Conservation (phyloP, 495 filamentous ascomycete genomes). For the Penicillium goetzii region DNA sequence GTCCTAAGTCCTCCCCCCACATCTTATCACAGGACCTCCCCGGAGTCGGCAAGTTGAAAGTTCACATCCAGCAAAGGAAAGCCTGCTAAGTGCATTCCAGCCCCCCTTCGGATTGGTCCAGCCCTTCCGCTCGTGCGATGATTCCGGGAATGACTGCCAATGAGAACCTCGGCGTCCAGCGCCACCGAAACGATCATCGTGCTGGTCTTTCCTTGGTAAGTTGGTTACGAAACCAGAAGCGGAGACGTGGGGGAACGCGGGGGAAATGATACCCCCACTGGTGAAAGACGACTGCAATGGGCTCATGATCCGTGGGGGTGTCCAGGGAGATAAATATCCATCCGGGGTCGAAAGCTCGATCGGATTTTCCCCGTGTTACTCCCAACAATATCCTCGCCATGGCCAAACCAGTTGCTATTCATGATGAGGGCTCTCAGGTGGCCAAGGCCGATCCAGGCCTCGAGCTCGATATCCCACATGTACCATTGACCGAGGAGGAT, state of each 20-base stretch:
- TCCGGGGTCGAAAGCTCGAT: neutral
- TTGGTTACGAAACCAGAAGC: neutral
- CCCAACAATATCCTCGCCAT: constrained; percentile 12
- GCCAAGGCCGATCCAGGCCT: constrained; percentile 10
- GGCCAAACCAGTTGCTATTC: constrained; percentile 24
- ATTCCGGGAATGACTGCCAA: constrained; percentile 2
- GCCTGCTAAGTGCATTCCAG: neutral
- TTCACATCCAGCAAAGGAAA: neutral
- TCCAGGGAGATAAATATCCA: constrained; percentile 8
- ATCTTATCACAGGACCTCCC: neutral
- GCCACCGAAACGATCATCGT: neutral
- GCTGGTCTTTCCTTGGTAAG: neutral
- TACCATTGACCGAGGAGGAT: constrained; percentile 55
- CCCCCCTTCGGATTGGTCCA: neutral
- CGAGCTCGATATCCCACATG: constrained; percentile 23
- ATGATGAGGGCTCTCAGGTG: constrained; percentile 22
- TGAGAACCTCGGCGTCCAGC: neutral
- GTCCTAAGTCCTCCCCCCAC: neutral
- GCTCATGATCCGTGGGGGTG: constrained; percentile 14
- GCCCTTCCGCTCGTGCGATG: neutral
- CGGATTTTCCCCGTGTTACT: neutral
- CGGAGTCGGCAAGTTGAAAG: neutral
- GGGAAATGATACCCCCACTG: constrained; percentile 18
- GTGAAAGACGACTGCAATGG: neutral
- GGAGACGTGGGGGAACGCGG: constrained; percentile 25